Percentiles rank a stretch among this genome's conserved stretches.
Evolutionary conservation across 768 basidiomycete species (phyloP).

Genomic region (Collybiopsis confluens): DNA sequence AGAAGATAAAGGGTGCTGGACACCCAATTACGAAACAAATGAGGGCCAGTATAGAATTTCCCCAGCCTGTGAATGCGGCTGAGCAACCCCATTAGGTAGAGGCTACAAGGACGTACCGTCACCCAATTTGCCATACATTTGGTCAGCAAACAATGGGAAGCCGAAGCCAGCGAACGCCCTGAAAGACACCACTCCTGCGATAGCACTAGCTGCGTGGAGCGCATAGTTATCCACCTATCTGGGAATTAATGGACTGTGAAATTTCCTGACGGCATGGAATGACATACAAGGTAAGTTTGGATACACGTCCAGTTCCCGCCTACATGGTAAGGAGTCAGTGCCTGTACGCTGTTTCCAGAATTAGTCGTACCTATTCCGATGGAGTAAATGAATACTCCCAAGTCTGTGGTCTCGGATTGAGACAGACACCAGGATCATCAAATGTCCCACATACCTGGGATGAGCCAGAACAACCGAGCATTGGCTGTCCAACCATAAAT

Average conservation of each 20-base stretch:
- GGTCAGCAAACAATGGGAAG: slow-evolving; percentile 61
- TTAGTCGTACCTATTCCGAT: slow-evolving; percentile 41
- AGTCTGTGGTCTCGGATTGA: slow-evolving; percentile 12
- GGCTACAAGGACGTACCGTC: slow-evolving; percentile 22
- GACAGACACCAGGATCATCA: not conserved
- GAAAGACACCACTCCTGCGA: slow-evolving; percentile 53
- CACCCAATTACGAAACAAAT: slow-evolving; percentile 48
- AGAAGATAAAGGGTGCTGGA: slow-evolving; percentile 44
- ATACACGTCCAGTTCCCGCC: slow-evolving; percentile 41
- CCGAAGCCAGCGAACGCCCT: slow-evolving; percentile 57
- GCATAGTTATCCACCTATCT: slow-evolving; percentile 80
- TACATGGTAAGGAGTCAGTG: slow-evolving; percentile 18
- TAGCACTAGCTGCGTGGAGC: slow-evolving; percentile 57
- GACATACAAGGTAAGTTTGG: slow-evolving; percentile 53
- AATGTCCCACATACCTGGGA: slow-evolving; percentile 34
- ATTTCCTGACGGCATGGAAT: slow-evolving; percentile 12
- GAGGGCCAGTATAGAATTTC: slow-evolving; percentile 50
- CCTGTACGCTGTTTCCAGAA: slow-evolving; percentile 16
- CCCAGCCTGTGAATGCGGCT: slow-evolving; percentile 37
- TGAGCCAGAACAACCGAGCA: slow-evolving; percentile 51
- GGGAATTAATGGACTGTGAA: not conserved
- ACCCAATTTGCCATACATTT: slow-evolving; percentile 50
- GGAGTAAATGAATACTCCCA: slow-evolving; percentile 44
- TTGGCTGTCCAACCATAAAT: slow-evolving; percentile 62
- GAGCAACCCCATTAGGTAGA: not conserved